These are phyloP conservation scores for Penicillium sp. DNA, from an alignment of 2,329 filamentous ascomycete genomes.

Conservation along the genomic window DNA sequence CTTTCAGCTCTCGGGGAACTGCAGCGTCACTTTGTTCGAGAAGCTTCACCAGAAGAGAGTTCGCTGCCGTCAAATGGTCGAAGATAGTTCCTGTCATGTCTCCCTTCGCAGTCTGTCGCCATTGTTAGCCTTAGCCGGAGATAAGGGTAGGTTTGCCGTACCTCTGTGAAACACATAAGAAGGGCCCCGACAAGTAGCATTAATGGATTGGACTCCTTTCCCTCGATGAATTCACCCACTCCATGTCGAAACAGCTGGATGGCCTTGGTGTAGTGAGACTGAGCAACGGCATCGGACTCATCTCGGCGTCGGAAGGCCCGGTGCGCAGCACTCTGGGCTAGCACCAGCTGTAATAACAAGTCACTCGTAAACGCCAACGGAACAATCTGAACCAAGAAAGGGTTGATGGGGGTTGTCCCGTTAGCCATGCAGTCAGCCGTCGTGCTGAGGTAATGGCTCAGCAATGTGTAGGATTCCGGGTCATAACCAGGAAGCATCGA, in stretches of 20 bases:
- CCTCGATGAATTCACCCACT: slow-evolving; percentile 32
- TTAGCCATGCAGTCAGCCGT: slow-evolving; percentile 53
- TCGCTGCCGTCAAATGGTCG: slow-evolving; percentile 49
- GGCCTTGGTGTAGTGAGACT: slow-evolving; percentile 32
- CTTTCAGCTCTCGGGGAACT: slow-evolving; percentile 40
- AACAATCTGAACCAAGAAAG: slow-evolving; percentile 49
- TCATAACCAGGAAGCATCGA: slow-evolving; percentile 33
- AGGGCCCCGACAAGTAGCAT: slow-evolving; percentile 48
- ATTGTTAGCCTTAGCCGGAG: neutral
- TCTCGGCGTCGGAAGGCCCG: slow-evolving; percentile 31
- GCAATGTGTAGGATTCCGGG: slow-evolving; percentile 37
- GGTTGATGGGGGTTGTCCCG: slow-evolving; percentile 49
- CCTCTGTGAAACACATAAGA: slow-evolving; percentile 52
- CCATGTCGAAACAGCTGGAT: slow-evolving; percentile 30
- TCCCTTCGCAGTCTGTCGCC: slow-evolving; percentile 41
- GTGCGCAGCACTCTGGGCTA: slow-evolving; percentile 44
- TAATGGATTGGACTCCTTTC: slow-evolving; percentile 35
- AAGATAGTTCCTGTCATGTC: slow-evolving; percentile 51
- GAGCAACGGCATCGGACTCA: slow-evolving; percentile 30
- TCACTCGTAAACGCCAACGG: slow-evolving; percentile 50
- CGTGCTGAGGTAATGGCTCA: slow-evolving; percentile 49
- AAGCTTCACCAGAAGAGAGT: slow-evolving; percentile 43
- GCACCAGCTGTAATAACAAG: slow-evolving; percentile 49
- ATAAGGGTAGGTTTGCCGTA: slow-evolving; percentile 23
- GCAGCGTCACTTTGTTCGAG: slow-evolving; percentile 35